Evolutionary conservation across 129 eudicot genomes (phyloP).

Genomic region (Arctium minus): DNA sequence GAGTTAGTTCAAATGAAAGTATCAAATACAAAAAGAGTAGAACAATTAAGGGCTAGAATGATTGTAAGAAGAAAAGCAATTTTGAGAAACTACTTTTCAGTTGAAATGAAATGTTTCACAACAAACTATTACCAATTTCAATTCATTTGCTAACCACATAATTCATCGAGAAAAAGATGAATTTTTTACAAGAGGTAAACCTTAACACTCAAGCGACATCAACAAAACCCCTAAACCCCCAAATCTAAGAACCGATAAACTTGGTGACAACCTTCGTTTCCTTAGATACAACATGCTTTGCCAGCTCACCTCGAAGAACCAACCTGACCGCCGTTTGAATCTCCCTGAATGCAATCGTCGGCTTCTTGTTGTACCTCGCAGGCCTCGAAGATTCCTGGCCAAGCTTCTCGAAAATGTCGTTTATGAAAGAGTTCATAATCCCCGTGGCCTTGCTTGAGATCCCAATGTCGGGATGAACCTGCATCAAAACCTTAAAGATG

Average conservation of each 20-base stretch:
- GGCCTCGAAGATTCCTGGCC: no score
- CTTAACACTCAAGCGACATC: background rate
- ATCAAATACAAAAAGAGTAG: no score
- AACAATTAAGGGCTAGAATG: no score
- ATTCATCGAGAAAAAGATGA: conserved; percentile 2
- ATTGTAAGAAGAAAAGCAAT: no score
- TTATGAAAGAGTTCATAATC: conserved; percentile 23
- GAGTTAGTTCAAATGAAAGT: no score
- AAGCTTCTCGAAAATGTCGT: no score
- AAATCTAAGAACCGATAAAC: conserved; percentile 39
- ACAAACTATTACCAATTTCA: background rate
- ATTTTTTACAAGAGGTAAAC: background rate
- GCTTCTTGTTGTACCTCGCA: no score
- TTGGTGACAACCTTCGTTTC: conserved; percentile 47
- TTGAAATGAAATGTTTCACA: background rate
- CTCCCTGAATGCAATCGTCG: conserved; percentile 43
- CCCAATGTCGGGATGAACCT: conserved; percentile 42
- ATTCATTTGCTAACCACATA: background rate
- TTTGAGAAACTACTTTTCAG: background rate
- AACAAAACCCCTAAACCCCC: background rate
- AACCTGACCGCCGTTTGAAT: conserved; percentile 55
- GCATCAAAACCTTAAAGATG: conserved; percentile 42
- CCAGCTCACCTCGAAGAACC: conserved; percentile 57
- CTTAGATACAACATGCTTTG: conserved; percentile 45
- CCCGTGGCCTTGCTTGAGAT: conserved; percentile 48